Evolutionary conservation across 371 early-diverging fungal species (phyloP).

Genomic region (Mucor ambiguus): DNA sequence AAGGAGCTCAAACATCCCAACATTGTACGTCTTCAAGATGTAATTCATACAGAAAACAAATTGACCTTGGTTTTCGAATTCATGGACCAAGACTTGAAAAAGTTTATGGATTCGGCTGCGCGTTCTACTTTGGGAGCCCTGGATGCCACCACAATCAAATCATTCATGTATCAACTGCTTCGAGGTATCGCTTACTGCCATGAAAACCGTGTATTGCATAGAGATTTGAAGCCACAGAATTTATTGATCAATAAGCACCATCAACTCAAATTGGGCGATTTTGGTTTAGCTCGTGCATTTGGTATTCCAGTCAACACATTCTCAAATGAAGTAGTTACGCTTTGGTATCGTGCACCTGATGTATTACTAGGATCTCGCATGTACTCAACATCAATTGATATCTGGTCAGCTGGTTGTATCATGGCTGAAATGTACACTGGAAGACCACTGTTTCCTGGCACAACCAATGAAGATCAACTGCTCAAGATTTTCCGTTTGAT

Average conservation of each 20-base stretch:
- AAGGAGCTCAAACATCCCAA: slow-evolving; percentile 92
- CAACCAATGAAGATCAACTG: slow-evolving; percentile 90
- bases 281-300: slow-evolving; percentile 95
- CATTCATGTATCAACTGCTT: slow-evolving; percentile 88
- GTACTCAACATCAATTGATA: slow-evolving; percentile 97
- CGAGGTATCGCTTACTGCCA: slow-evolving; percentile 95
- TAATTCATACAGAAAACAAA: slow-evolving; percentile 97
- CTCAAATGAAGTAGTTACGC: slow-evolving; percentile 98
- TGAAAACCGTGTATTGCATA: slow-evolving; percentile 92
- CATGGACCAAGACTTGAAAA: slow-evolving; percentile 98
- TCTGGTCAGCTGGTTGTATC: slow-evolving; percentile 99
- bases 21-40: slow-evolving; percentile 93
- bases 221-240: slow-evolving; percentile 98
- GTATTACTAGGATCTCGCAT: slow-evolving; percentile 94
- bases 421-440: slow-evolving; percentile 96
- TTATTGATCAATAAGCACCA: slow-evolving; percentile 87
- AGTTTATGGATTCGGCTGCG: slow-evolving; percentile 80
- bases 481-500: slow-evolving; percentile 85
- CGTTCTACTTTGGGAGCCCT: slow-evolving; percentile 63
- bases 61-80: slow-evolving; percentile 99
- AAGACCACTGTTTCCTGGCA: slow-evolving; percentile 95
- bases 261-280: slow-evolving; percentile 92
- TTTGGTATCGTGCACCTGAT: slow-evolving; percentile 98
- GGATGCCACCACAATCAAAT: slow-evolving; percentile 70
- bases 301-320: slow-evolving; percentile 97